Percentiles rank a stretch among this genome's conserved stretches.
Evolutionary conservation across 306 rosid genomes (phyloP).

Genomic region (Prunus persica): Prunus_persica_NCBIv2 NC_034013.1:13450001-13450500

Average conservation of each 20-base stretch:
- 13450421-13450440: not conserved
- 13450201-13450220: slow-evolving; percentile 85
- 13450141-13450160: slow-evolving; percentile 79
- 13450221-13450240: slow-evolving; percentile 22
- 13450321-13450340: slow-evolving; percentile 15
- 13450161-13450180: slow-evolving; percentile 75
- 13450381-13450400: not conserved
- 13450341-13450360: not conserved
- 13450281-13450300: not conserved
- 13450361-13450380: not conserved
- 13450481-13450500: not conserved
- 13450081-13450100: slow-evolving; percentile 36
- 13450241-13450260: not conserved
- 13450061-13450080: not conserved
- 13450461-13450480: not conserved
- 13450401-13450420: not conserved
- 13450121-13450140: slow-evolving; percentile 97
- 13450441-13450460: not conserved
- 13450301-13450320: not conserved
- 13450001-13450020: slow-evolving; percentile 54
- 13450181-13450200: slow-evolving; percentile 60
- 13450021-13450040: not conserved
- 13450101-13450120: slow-evolving; percentile 84
- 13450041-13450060: not conserved
- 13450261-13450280: not conserved